Conservation (phyloP, 2,329 filamentous ascomycete species). For the Colletotrichum liriopes region DNA sequence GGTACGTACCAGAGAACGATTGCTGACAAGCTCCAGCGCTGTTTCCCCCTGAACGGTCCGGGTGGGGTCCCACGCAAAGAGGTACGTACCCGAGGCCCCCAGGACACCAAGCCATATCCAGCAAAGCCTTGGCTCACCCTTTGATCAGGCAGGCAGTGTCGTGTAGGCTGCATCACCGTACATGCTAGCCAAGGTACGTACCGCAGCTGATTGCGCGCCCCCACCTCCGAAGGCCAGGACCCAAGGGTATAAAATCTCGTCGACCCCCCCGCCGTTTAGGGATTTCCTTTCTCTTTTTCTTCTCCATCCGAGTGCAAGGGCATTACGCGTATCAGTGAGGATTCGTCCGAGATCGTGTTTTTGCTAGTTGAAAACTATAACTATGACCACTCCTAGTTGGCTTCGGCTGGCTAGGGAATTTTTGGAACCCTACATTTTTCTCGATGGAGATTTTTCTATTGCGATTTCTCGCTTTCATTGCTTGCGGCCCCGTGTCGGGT, state of each 20-base stretch:
- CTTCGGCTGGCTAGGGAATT: slow-evolving; percentile 83
- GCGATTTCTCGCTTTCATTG: slow-evolving; percentile 64
- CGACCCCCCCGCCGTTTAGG: background rate
- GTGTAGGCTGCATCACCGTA: background rate
- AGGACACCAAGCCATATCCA: background rate
- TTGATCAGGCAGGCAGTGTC: too few relatives aligned
- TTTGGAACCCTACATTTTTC: slow-evolving; percentile 72
- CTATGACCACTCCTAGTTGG: slow-evolving; percentile 82
- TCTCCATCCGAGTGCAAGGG: slow-evolving; percentile 78
- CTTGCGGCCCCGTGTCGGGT: slow-evolving; percentile 56
- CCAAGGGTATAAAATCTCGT: slow-evolving; percentile 40
- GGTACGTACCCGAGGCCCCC: slow-evolving; percentile 12
- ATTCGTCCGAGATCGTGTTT: slow-evolving; percentile 89
- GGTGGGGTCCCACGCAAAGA: background rate
- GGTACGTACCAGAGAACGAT: slow-evolving; percentile 30
- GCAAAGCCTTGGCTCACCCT: background rate
- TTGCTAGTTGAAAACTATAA: slow-evolving; percentile 93
- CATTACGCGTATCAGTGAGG: slow-evolving; percentile 89
- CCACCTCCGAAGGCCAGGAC: background rate
- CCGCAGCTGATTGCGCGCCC: slow-evolving; percentile 24
- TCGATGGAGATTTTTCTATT: slow-evolving; percentile 48
- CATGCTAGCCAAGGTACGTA: slow-evolving; percentile 10
- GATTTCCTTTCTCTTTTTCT: slow-evolving; percentile 57
- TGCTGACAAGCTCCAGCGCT: background rate
- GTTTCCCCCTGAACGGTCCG: slow-evolving; percentile 16